phyloP scores from a whole-genome alignment of 441 rosid species.

The Populus tomentosa region DNA sequence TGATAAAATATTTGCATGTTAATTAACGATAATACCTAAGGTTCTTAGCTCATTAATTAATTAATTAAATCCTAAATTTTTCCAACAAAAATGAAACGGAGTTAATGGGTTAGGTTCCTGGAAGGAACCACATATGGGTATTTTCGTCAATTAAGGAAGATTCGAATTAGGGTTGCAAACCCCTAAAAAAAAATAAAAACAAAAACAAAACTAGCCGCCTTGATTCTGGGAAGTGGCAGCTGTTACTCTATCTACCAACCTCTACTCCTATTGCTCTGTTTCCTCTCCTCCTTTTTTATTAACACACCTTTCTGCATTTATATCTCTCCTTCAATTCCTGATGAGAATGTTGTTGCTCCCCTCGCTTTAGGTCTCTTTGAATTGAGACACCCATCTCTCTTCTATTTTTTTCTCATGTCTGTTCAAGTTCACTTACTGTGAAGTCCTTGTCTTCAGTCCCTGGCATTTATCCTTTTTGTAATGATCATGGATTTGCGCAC shows the following conservation, averaged over 20 bases:
- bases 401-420: not conserved
- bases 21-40: no score
- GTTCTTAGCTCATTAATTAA: no score
- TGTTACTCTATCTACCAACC: not conserved
- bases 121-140: not conserved
- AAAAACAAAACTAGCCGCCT: not conserved
- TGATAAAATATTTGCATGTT: no score
- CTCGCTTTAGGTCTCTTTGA: not conserved
- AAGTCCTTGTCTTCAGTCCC: not conserved
- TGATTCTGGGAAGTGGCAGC: not conserved
- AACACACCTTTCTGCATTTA: not conserved
- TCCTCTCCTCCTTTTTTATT: not conserved
- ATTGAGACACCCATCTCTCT: not conserved
- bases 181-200: not conserved
- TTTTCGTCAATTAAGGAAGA: conserved; percentile 2
- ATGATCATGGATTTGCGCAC: conserved; percentile 15
- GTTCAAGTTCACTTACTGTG: not conserved
- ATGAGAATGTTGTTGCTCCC: not conserved
- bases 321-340: not conserved
- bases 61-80: no score
- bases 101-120: not conserved
- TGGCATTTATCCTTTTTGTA: not conserved
- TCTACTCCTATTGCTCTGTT: not conserved
- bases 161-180: conserved; percentile 24
- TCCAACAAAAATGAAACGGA: not conserved